Evolutionary conservation across 108 stramenopile genomes (phyloP).

Genomic region (Thalassiosira profunda): DNA sequence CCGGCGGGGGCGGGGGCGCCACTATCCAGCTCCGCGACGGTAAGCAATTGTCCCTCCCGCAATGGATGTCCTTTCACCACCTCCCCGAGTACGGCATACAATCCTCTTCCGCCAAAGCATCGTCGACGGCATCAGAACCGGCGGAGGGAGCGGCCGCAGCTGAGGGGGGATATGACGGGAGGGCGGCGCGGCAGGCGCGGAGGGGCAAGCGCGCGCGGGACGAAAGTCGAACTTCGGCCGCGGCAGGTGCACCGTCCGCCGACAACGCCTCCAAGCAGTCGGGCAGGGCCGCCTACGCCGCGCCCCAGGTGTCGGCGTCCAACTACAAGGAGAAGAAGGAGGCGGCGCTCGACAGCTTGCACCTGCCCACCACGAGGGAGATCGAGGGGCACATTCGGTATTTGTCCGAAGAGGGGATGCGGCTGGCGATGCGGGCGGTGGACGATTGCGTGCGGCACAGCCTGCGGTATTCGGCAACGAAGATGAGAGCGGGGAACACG

Average conservation of each 20-base stretch:
- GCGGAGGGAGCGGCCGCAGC: too few species aligned
- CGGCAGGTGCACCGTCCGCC: too few species aligned
- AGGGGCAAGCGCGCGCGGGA: neutral
- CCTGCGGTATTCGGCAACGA: constrained; percentile 14
- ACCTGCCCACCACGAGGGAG: constrained; percentile 14
- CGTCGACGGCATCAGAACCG: too few species aligned
- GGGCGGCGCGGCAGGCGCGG: too few species aligned
- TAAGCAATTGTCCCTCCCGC: constrained; percentile 10
- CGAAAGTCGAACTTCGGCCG: neutral
- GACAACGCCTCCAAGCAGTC: neutral
- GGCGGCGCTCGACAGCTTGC: constrained; percentile 8
- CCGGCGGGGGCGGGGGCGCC: neutral
- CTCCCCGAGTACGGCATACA: constrained; percentile 12
- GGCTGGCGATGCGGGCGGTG: constrained; percentile 4
- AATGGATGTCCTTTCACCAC: constrained; percentile 10
- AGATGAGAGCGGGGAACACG: too few species aligned
- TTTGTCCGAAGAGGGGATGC: constrained; percentile 12
- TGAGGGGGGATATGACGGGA: too few species aligned
- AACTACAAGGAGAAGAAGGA: constrained; percentile 14
- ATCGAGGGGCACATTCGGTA: constrained; percentile 9
- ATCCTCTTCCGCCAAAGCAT: too few species aligned
- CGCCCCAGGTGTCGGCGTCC: constrained; percentile 7
- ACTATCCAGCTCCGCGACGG: constrained; percentile 11
- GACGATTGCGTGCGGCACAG: constrained; percentile 12
- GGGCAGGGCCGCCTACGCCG: too few species aligned